Conservation (phyloP, 2,329 filamentous ascomycete species). For the Alternaria angustiovoidea region DNA sequence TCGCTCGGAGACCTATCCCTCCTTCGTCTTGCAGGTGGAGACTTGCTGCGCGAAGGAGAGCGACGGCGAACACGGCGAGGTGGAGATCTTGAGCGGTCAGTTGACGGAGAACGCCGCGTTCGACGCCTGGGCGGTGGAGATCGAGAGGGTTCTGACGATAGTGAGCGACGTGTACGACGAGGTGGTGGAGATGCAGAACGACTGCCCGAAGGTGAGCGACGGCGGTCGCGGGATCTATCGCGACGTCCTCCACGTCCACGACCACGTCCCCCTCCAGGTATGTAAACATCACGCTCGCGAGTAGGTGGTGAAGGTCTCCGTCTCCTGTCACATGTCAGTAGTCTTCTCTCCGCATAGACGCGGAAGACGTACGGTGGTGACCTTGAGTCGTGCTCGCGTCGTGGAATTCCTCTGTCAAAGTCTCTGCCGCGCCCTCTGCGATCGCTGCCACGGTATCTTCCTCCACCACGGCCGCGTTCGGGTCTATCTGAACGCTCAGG, state of each 20-base stretch:
- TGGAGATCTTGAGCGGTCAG: slow-evolving; percentile 42
- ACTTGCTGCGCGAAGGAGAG: slow-evolving; percentile 25
- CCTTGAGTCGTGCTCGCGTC: slow-evolving; percentile 58
- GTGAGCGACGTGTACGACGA: slow-evolving; percentile 22
- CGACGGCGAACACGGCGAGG: slow-evolving; percentile 30
- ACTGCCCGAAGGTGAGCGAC: slow-evolving; percentile 44
- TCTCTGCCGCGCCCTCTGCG: slow-evolving; percentile 53
- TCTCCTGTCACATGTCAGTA: slow-evolving; percentile 50
- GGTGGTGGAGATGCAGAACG: slow-evolving; percentile 20
- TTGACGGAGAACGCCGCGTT: slow-evolving; percentile 37
- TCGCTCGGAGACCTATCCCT: slow-evolving; percentile 44
- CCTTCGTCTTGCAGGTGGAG: slow-evolving; percentile 28
- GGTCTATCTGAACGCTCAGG: slow-evolving; percentile 55
- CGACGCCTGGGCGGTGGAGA: slow-evolving; percentile 41
- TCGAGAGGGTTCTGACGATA: slow-evolving; percentile 29
- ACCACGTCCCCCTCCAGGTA: slow-evolving; percentile 57
- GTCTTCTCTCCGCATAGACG: neutral
- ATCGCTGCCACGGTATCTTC: slow-evolving; percentile 57
- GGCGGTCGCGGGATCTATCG: slow-evolving; percentile 42
- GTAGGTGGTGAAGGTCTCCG: slow-evolving; percentile 57
- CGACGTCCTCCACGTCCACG: slow-evolving; percentile 49
- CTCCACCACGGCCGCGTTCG: slow-evolving; percentile 55
- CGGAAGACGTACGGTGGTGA: slow-evolving; percentile 55
- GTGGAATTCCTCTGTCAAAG: slow-evolving; percentile 57
- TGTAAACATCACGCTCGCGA: slow-evolving; percentile 65